These are phyloP conservation scores for Xylaria arbuscula DNA, from an alignment of 2,329 filamentous ascomycete species.

Conservation along the genomic window DNA sequence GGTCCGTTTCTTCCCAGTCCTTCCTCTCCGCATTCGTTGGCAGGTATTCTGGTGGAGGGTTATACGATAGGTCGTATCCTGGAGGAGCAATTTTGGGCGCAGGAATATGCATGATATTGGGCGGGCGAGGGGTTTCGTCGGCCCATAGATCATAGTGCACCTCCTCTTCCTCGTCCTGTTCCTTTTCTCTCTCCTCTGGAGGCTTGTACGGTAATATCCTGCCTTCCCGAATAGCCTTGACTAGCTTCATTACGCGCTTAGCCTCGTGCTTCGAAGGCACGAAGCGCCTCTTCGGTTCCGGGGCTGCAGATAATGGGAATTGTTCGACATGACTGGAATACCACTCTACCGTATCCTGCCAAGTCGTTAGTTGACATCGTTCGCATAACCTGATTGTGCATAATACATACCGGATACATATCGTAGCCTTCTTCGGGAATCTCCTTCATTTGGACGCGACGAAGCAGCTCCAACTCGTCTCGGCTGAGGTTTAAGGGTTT, in stretches of 20 bases:
- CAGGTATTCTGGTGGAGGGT: slow-evolving; percentile 93
- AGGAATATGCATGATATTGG: slow-evolving; percentile 93
- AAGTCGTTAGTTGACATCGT: slow-evolving; percentile 35
- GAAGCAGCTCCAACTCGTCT: slow-evolving; percentile 89
- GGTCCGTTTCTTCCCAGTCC: slow-evolving; percentile 85
- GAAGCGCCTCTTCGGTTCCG: slow-evolving; percentile 95
- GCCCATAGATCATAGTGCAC: slow-evolving; percentile 93
- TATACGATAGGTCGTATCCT: slow-evolving; percentile 95
- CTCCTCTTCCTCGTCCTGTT: slow-evolving; percentile 77
- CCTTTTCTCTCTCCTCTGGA: slow-evolving; percentile 72
- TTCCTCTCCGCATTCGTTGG: slow-evolving; percentile 86
- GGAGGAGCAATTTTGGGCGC: slow-evolving; percentile 94
- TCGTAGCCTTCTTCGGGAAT: slow-evolving; percentile 89
- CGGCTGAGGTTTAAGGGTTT: slow-evolving; percentile 88
- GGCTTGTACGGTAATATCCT: slow-evolving; percentile 91
- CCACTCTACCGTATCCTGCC: slow-evolving; percentile 85
- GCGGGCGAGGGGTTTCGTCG: slow-evolving; percentile 83
- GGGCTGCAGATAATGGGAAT: slow-evolving; percentile 94
- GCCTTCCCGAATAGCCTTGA: slow-evolving; percentile 93
- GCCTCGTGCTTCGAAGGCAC: slow-evolving; percentile 96
- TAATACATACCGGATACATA: slow-evolving; percentile 78
- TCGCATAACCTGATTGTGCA: background rate
- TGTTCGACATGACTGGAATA: slow-evolving; percentile 91
- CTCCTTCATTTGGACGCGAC: slow-evolving; percentile 89
- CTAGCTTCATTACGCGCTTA: slow-evolving; percentile 96